Conservation (phyloP, 2,329 filamentous ascomycete genomes). For the Ophiostoma sp. region DNA sequence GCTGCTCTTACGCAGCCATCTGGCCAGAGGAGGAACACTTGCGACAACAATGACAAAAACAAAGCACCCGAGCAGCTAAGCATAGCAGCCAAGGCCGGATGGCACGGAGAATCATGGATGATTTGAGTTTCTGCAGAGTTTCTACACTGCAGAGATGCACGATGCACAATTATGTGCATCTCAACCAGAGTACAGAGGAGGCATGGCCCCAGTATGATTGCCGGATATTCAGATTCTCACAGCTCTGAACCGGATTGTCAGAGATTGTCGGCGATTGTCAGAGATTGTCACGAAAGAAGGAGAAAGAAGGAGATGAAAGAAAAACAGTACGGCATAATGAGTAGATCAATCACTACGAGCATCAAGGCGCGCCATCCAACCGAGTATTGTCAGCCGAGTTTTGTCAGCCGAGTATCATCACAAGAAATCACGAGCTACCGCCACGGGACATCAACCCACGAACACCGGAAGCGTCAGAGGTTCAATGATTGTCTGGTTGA, state of each 20-base stretch:
- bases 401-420: no score
- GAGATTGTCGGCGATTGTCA: background rate
- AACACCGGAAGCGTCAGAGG: conserved; percentile 8
- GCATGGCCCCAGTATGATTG: background rate
- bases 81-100: background rate
- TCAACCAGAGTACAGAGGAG: no score
- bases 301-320: background rate
- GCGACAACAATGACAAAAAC: background rate
- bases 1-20: no score
- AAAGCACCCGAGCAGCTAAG: background rate
- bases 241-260: background rate
- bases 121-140: background rate
- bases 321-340: background rate
- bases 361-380: background rate
- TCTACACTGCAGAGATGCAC: no score
- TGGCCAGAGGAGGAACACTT: background rate
- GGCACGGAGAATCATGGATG: background rate
- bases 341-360: background rate
- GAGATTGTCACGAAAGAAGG: background rate
- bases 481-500: background rate
- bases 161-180: no score
- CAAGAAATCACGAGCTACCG: no score
- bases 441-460: background rate
- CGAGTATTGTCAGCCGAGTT: no score
- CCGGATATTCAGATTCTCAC: background rate